Evolutionary conservation across 2,329 filamentous ascomycete genomes (phyloP), one percentile per base, ranked within the genome.

Genomic region (Aureobasidium sp.): DNA sequence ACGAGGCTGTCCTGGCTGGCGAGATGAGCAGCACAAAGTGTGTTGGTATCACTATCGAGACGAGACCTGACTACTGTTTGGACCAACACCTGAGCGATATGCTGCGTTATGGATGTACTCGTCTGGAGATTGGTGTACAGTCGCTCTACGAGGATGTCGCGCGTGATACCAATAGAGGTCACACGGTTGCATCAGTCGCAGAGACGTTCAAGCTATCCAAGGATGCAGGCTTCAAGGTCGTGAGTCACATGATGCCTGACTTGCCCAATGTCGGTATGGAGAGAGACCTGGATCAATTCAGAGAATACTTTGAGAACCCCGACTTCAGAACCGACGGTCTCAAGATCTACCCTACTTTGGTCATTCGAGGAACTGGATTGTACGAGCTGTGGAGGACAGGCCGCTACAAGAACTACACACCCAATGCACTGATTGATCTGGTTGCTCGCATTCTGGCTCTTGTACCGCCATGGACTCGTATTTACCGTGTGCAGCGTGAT

Each of bases 211-310:
- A 90, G 67, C 81, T 97, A n/a, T 86, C 94, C 65, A 99, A 99
- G 76, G 95, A 99, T 74, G 91, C 95, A 6, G 94, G 94, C 0
- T 99, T 96, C 83, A 99, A 99, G 75, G 94, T 99, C 0, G 94
- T 99, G 65, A 96, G 90, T 67, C 94, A 99, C 77, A 99, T 99
- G 94, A 99, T 99, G 94, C 94, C 94, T 1, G 94, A 99, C 72
- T 77, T 99, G 52, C 94, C 94, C 3, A 99, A 99, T 69, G 94
- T 99, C 2, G 94, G 94, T 61, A 96, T 97, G 89, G 95, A 99
- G 76, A 88, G 94, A 69, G 94, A 99, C 72, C 81, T 99, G 47
- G 92, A 96, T 71, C 94, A 99, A 69, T 99, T 99, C 75, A 84
- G 90, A 66, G 95, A 99, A 73, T 99, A 99, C 74, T 99, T 99